These are phyloP conservation scores for Auriscalpium vulgare DNA, from an alignment of 768 basidiomycete genomes.

Conservation along the genomic window DNA sequence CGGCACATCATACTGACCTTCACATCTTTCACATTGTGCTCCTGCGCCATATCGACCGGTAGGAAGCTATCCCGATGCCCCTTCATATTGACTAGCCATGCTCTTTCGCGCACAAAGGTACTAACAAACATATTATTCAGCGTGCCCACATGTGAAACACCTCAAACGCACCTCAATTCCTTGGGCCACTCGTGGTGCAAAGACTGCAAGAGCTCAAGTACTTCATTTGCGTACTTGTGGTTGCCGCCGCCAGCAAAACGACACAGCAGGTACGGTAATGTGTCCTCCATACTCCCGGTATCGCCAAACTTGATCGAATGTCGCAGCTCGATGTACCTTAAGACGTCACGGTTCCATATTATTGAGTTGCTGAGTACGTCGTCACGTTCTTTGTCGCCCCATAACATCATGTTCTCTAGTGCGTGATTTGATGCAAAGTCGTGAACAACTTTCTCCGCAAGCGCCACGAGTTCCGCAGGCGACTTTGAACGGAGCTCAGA, in stretches of 20 bases:
- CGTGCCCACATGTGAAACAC: not conserved
- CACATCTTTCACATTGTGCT: conserved; percentile 30
- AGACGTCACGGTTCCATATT: conserved; percentile 29
- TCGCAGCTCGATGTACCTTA: conserved; percentile 29
- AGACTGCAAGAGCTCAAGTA: conserved; percentile 22
- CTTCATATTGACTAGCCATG: conserved; percentile 14
- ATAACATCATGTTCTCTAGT: conserved; percentile 14
- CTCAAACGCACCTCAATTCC: conserved; percentile 11
- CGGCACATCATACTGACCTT: conserved; percentile 18
- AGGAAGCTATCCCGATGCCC: conserved; percentile 19
- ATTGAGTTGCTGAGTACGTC: conserved; percentile 20
- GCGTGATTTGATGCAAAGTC: conserved; percentile 26
- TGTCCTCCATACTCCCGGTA: conserved; percentile 19
- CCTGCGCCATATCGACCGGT: conserved; percentile 26
- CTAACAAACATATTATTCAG: not conserved
- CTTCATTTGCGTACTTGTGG: conserved; percentile 21
- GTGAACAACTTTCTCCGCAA: conserved; percentile 22
- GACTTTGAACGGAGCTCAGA: conserved; percentile 19
- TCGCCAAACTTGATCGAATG: conserved; percentile 29
- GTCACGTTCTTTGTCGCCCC: conserved; percentile 18
- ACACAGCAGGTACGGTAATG: conserved; percentile 19
- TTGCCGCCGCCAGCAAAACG: conserved; percentile 21
- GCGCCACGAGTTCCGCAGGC: conserved; percentile 20
- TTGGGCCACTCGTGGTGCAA: conserved; percentile 22
- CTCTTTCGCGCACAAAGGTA: conserved; percentile 1